phyloP scores from a whole-genome alignment of 306 rosid genomes.

The Cucumis hystrix region DNA sequence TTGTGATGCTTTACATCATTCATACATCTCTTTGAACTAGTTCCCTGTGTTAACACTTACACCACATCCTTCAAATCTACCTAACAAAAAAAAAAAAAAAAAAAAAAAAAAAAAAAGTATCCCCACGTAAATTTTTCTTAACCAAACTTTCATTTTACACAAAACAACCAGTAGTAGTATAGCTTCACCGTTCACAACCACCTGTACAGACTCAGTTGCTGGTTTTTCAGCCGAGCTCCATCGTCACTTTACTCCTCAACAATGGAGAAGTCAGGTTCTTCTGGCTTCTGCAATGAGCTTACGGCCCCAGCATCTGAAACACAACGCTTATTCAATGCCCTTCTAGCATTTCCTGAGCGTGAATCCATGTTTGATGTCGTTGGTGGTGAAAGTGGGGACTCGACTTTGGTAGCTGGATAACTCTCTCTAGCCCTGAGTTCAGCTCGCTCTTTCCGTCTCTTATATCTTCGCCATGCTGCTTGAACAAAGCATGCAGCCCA shows the following conservation, averaged over 20 bases:
- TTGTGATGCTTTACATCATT: background rate
- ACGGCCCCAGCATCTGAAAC: conserved; percentile 36
- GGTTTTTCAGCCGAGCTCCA: background rate
- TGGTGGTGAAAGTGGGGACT: conserved; percentile 16
- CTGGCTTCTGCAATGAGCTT: conserved; percentile 58
- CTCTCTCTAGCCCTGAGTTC: conserved; percentile 36
- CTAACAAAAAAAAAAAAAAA: background rate
- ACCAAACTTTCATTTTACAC: background rate
- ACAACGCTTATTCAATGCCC: conserved; percentile 20
- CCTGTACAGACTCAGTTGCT: background rate
- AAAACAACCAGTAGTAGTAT: background rate
- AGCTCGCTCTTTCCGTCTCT: conserved; percentile 44
- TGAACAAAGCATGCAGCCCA: conserved; percentile 87
- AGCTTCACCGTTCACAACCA: background rate
- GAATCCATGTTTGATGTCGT: conserved; percentile 11
- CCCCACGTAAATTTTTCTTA: background rate
- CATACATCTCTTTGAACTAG: background rate
- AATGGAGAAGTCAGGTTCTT: conserved; percentile 61
- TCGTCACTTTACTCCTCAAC: conserved; percentile 2
- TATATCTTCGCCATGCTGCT: conserved; percentile 67
- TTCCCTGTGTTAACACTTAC: background rate
- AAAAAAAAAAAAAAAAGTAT: background rate
- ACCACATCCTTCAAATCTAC: background rate
- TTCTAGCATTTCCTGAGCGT: conserved; percentile 22
- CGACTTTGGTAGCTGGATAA: conserved; percentile 4